Evolutionary conservation across 2,329 filamentous ascomycete genomes (phyloP), one percentile per base, ranked within the genome.

Genomic region (Allantophomopsis lycopodina): DNA sequence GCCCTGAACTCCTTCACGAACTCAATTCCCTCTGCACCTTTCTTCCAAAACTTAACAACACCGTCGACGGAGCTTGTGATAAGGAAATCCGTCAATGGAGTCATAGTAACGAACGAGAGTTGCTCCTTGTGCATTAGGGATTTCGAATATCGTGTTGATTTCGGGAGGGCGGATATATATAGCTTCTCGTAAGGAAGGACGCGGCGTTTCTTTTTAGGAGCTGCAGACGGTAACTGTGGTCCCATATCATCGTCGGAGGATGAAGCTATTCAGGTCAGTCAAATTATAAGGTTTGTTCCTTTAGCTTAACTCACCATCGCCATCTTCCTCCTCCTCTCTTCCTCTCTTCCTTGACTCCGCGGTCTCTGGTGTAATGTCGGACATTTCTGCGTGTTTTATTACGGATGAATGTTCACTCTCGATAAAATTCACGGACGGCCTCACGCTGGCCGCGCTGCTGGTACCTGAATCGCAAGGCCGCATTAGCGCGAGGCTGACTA

Each of bases 11-110:
- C 88, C 63, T 98, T 98, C 39, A 96, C 89, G 55, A 98, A 98
- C 62, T 98, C 93, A 42, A 98, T 83, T 1, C 85, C 85, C 28
- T 84, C 79, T 2, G 76, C 79, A 47, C 83, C 74, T 64, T 98
- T 98, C 65, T 98, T 98, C 91, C 91, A 98, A 59, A 98, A 98
- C 60, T 98, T 98, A 50, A 96, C 89, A 1, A 89, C 82, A n/a
- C 93, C 93, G 56, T 98, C 91, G 34, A 84, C 65, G 0, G 91
- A 96, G 44, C 83, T 85, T 1, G 91, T 98, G 46, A 98, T 91
- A 31, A 98, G 68, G 56, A 98, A 98, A 50, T 96, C 91, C 43
- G 89, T 95, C 43, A 81, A 66, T 1, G 88, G 88, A 1, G 93
- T 94, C 58, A 94, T 79, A 11, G 80, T 93, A 46, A 85, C 75